Base-by-base conservation (phyloP, 352 stramenopile species). In the Globisporangium iwayamae region DNA sequence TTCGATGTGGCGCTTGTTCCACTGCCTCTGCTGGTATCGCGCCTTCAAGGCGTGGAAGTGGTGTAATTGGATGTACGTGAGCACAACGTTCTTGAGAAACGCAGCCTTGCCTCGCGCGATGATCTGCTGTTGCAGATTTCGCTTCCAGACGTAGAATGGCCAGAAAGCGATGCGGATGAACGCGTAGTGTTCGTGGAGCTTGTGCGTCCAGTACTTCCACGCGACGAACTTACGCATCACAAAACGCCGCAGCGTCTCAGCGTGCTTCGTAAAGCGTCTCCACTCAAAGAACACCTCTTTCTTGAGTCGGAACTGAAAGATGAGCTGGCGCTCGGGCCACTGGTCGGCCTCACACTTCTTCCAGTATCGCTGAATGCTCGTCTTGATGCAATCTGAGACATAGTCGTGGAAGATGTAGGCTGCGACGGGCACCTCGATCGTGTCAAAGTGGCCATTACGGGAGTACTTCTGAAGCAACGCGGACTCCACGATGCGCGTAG, bases 101-200 rank as follows among this genome's bases (percentile, higher is more conserved):
- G 64, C 52, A 11, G 72, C 73, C 65, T 93, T 93, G 18, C 76
- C 73, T 43, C 73, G 73, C 16, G 79, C 83, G 10, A 90, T 78
- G 38, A 91, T 84, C 53, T 81, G 75, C 65, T 87, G 76, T 46
- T 88, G 78, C n/a, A 89, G 63, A 58, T 85, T 72, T 14, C 85
- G 79, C 64, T 90, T 91, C 85, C 85, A 93, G 16, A 89, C 70
- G 70, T 90, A 91, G 73, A 90, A 88, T 51, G 85, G 81, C 83
- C 85, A 93, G 61, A 93, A 93, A 20, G 74, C 81, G 14, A 63
- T 71, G 25, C 79, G 79, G 54, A 87, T 84, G 55, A 92, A 85
- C 3, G 67, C 69, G 47, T 86, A 81, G 54, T 85, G 67, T 54
- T 83, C 67, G 48, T 84, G 71, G 9, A 73, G 53, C 28, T 81